A percentile compares a stretch with the other conserved stretches of the same genome.
Conservation (phyloP, 306 rosid species). For the Pueraria montana region DNA sequence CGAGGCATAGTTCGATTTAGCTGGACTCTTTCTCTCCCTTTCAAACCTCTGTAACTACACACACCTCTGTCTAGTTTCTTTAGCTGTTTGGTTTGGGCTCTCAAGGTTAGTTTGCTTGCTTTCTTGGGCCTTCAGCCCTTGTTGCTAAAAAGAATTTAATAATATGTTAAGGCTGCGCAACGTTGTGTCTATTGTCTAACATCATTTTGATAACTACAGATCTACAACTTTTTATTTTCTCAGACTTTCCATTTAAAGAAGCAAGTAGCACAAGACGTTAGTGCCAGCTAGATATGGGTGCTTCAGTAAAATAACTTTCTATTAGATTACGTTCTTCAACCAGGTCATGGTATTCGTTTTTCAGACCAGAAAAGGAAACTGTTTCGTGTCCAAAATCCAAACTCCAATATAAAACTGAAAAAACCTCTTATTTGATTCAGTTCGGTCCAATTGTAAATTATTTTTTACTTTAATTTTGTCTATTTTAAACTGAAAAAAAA, state of each 20-base stretch:
- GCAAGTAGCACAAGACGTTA: neutral
- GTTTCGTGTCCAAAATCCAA: neutral
- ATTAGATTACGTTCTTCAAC: neutral
- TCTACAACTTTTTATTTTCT: neutral
- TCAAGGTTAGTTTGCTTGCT: neutral
- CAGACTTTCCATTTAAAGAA: neutral
- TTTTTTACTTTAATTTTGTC: no score
- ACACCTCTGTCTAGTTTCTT: no score
- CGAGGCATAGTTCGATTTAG: no score
- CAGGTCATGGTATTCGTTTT: neutral
- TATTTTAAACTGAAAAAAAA: no score
- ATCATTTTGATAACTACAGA: neutral
- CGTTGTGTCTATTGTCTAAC: neutral
- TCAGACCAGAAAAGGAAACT: neutral
- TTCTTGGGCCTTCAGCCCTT: neutral
- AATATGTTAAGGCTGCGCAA: neutral
- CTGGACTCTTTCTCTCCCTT: no score
- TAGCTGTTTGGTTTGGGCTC: conserved; percentile 13
- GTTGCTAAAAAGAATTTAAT: neutral
- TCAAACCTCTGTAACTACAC: no score
- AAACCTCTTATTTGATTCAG: no score
- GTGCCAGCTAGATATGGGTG: neutral
- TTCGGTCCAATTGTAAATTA: no score
- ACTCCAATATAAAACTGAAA: no score
- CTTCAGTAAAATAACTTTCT: neutral